phyloP scores from a whole-genome alignment of 2,329 filamentous ascomycete genomes.

The Aureobasidium sp. region DNA sequence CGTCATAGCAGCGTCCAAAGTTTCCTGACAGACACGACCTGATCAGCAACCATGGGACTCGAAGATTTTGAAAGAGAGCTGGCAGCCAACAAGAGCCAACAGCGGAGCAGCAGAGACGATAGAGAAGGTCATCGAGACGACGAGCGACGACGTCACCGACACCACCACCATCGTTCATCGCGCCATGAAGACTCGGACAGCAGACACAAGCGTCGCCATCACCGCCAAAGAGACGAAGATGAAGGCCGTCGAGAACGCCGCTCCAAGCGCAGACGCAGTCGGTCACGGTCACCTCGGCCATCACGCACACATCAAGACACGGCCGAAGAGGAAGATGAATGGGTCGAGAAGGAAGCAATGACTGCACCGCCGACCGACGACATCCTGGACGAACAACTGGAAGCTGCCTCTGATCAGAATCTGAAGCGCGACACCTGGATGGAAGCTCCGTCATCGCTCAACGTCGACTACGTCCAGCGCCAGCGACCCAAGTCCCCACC shows the following conservation, averaged over 20 bases:
- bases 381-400: conserved; percentile 37
- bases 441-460: conserved; percentile 74
- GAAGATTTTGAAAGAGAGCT: conserved; percentile 75
- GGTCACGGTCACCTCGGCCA: conserved; percentile 27
- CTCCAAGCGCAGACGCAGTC: conserved; percentile 25
- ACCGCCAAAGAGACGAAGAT: conserved; percentile 40
- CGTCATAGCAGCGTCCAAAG: background rate
- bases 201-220: conserved; percentile 56
- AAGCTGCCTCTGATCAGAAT: conserved; percentile 31
- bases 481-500: conserved; percentile 45
- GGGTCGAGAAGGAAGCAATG: conserved; percentile 39
- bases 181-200: conserved; percentile 34
- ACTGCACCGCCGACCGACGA: conserved; percentile 36
- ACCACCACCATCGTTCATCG: conserved; percentile 44
- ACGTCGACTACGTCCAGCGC: conserved; percentile 74
- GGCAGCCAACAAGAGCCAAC: conserved; percentile 56
- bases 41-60: conserved; percentile 45
- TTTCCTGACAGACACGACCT: too few relatives aligned
- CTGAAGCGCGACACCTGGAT: conserved; percentile 85
- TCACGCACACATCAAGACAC: conserved; percentile 34
- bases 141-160: conserved; percentile 36
- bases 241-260: conserved; percentile 33
- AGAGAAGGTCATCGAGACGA: conserved; percentile 34
- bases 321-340: conserved; percentile 39
- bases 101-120: conserved; percentile 37